Base-by-base conservation (phyloP, 2,329 filamentous ascomycete genomes). In the Fusarium sp. region DNA sequence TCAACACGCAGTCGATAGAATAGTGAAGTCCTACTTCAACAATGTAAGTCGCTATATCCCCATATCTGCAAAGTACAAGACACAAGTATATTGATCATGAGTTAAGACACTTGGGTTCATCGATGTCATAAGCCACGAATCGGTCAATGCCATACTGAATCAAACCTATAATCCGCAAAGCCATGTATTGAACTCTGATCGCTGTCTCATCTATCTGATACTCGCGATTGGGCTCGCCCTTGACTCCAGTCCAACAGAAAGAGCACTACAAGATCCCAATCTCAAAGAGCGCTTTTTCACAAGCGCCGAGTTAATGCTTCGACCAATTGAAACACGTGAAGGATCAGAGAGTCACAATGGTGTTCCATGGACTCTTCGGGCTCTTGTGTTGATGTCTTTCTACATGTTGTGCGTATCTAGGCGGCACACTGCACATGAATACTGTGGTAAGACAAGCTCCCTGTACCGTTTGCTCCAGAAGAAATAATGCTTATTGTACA, bases 351-450 rank as follows among this genome's bases (percentile, higher is more conserved):
- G 23, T 49, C 88, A 90, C 72, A 86, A 90, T 71, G 86, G 85
- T 23, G 86, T 89, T 58, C 86, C 91, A 61, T 90, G 88, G 86
- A 88, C 87, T 14, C 84, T 91, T 48, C 89, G 91, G 73, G 88
- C 88, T 4, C 79, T 91, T 44, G 78, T 87, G 1, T 78, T 92
- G 37, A 90, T 91, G 85, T 84, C 89, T 0, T 77, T 90, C 4
- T 92, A 90, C 72, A 88, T 86, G 84, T 78, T 91, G 18, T 82
- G 85, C 4, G 83, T 88, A 16, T 88, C 88, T 1, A 89, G 86
- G 75, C 82, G 88, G 18, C 91, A 91, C 69, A 85, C 87, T 7
- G 87, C 90, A 1, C 90, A 89, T 77, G 83, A 84, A 18, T 88
- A 90, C 62, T 83, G 87, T 49, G 89, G 89, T 28, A 28, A 28